Evolutionary conservation across 441 rosid genomes (phyloP), one percentile per base, ranked within the genome.

Genomic region (Rhodomyrtus psidioides): DNA sequence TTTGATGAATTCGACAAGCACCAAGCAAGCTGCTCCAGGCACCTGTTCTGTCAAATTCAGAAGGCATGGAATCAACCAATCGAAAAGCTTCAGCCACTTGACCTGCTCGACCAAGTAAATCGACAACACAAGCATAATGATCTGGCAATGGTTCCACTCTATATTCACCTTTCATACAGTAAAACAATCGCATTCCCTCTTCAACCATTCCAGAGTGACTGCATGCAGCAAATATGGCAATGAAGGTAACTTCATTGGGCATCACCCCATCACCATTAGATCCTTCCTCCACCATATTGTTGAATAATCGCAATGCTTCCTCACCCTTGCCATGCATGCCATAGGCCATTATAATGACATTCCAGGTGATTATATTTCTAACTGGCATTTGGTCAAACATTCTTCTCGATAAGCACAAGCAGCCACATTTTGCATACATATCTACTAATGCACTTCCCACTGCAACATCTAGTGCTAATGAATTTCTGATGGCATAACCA

Each of bases 21-120:
- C 98, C 98, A 17, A 97, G 95, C 93, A 97, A 91, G 86, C 97
- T 94, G 91, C 98, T 94, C 99, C 97, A 96, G 24, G 97, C 95
- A 86, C 91, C 94, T 26, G 90, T 84, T 88, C 91, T 96, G 89
- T 93, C 93, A 81, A 91, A 86, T 83, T 86, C 90, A 82, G 88
- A 84, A 39, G 97, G 95, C 91, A 96, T 96, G 74, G 58, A 55
- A 79, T 86, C 89, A 79, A 93, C 88, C 42, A 96, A 87, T 30
- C 87, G 84, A 90, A 94, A 91, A 49, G 99, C 98, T 90, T 93
- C 93, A 84, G 87, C 89, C 87, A 97, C 88, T 91, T 83, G 90
- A 84, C 98, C 97, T 39, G 98, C 96, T 87, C 98, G 91, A 58
- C 98, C 98, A 86, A 97, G 95, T 90, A 97, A 92, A 87, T 96